phyloP scores from a whole-genome alignment of 2,329 filamentous ascomycete species.

The Botrytis pseudocinerea region DNA sequence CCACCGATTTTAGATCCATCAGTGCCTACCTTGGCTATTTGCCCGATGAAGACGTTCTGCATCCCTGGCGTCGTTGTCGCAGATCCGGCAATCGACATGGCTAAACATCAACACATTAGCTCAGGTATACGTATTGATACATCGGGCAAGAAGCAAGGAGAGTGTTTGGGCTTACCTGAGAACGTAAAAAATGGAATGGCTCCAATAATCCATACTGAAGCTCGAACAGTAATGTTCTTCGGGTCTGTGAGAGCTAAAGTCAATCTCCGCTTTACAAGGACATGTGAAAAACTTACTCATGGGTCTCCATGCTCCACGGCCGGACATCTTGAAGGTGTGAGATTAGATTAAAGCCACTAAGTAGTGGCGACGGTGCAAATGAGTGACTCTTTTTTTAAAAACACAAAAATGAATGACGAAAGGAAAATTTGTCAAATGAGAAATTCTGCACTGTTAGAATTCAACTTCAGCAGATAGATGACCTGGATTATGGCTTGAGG shows the following conservation, averaged over 20 bases:
- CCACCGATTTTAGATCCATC: constrained; percentile 8
- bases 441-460: constrained; percentile 3
- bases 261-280: neutral
- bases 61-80: constrained; percentile 18
- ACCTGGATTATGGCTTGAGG: neutral
- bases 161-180: neutral
- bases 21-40: neutral
- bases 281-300: constrained; percentile 18
- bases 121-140: neutral
- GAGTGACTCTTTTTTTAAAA: neutral
- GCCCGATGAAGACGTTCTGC: constrained; percentile 16
- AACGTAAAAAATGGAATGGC: constrained; percentile 20
- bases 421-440: neutral
- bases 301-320: constrained; percentile 12
- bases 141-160: neutral
- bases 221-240: constrained; percentile 21
- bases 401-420: constrained; percentile 18
- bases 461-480: constrained; percentile 8
- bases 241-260: constrained; percentile 1
- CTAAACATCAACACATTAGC: constrained; percentile 7
- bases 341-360: neutral
- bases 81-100: constrained; percentile 19
- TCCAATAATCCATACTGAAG: constrained; percentile 10
- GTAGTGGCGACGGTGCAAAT: neutral
- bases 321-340: constrained; percentile 10